These are phyloP conservation scores for Solanum stenotomum DNA, from an alignment of 257 asterid genomes.

Conservation along the genomic window DNA sequence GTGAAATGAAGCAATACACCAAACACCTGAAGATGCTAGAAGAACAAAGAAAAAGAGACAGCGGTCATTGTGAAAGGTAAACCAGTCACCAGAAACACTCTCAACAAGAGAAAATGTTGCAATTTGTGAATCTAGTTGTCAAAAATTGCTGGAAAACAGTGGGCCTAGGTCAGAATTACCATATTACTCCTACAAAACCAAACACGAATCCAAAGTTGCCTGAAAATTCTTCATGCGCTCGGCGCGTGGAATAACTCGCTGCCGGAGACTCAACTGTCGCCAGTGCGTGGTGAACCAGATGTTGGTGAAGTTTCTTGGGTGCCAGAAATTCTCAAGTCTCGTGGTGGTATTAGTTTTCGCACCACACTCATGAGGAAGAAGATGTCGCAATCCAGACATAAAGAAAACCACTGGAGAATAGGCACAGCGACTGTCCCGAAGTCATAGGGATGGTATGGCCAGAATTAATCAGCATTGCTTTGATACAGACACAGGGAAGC, in stretches of 20 bases:
- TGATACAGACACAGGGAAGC: background rate
- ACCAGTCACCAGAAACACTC: background rate
- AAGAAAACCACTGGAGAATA: background rate
- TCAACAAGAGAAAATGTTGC: background rate
- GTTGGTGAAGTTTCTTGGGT: background rate
- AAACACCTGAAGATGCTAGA: background rate
- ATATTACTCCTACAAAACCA: background rate
- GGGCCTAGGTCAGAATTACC: background rate
- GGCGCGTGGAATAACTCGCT: background rate
- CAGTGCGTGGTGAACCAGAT: background rate
- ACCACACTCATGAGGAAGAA: background rate
- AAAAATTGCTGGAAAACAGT: background rate
- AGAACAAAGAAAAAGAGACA: background rate
- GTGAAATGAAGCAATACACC: background rate
- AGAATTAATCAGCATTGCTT: background rate
- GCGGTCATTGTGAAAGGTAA: background rate
- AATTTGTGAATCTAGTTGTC: background rate
- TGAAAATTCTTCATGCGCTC: background rate
- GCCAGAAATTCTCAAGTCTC: background rate
- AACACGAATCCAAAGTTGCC: background rate
- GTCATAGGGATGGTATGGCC: no score
- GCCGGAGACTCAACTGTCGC: background rate
- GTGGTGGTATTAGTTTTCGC: background rate
- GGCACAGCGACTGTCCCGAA: background rate
- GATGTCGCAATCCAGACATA: background rate